Evolutionary conservation across 495 filamentous ascomycete genomes (phyloP), one percentile per base, ranked within the genome.

Genomic region (Penicillium odoratum): DNA sequence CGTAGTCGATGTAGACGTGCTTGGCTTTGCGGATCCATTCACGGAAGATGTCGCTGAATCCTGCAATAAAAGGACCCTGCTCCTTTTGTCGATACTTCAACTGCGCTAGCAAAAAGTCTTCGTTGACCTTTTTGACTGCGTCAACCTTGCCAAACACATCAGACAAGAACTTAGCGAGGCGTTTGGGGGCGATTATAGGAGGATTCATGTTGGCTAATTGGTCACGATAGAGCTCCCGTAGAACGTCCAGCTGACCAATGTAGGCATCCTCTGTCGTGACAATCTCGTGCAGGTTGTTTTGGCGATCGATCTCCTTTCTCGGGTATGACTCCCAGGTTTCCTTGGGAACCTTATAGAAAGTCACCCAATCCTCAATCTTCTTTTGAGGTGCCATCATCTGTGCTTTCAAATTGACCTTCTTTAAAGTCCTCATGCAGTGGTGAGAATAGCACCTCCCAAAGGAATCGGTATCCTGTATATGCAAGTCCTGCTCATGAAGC

Each of bases 11-110:
- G 72, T 98, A 99, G 2, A 89, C 86, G 5, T 76, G 73, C 72
- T 88, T 91, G 3, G 95, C 94, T 72, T 97, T 98, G 50, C 94
- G 83, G 62, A 99, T 96, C 94, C 94, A 99, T 73, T 99, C 95
- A 56, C 94, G 81, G 77, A 99, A 99, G 53, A 99, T 92, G 62
- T 98, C 94, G 66, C 92, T 96, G 71, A 97, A 97, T 8, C 95
- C 94, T 45, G 83, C 80, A 57, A 99, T 87, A 81, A 91, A 98
- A 0, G 94, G 94, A 0, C 95, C 94, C 69, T 99, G 93, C 66
- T 98, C 94, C 62, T 93, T 89, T 70, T 99, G 94, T 31, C 95
- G 88, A 67, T 97, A 99, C 60, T 98, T 98, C 62, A 99, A 80
- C 70, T 98, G 94, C 3, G 95, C 88, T 13, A 99, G 76, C n/a